phyloP scores from a whole-genome alignment of 2,329 filamentous ascomycete species.

The Acrodontium crateriforme region DNA sequence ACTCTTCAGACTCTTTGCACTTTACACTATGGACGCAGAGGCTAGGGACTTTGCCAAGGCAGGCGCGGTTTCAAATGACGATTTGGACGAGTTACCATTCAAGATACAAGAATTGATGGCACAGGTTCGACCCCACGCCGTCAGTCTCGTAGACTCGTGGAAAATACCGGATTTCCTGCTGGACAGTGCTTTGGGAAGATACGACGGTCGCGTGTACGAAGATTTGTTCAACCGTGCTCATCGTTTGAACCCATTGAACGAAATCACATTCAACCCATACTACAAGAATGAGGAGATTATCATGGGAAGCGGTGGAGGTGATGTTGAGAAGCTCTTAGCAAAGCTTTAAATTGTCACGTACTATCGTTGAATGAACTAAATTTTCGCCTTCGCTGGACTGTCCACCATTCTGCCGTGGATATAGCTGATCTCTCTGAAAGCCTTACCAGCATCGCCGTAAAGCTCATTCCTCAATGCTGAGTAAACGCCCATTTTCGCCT shows the following conservation, averaged over 20 bases:
- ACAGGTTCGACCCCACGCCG: constrained; percentile 36
- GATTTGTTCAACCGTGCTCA: constrained; percentile 39
- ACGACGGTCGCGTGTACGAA: constrained; percentile 41
- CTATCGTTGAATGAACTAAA: constrained; percentile 19
- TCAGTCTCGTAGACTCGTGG: constrained; percentile 39
- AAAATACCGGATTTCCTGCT: constrained; percentile 39
- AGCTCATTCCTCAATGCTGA: constrained; percentile 38
- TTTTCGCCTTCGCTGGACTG: constrained; percentile 34
- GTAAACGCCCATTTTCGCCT: constrained; percentile 37
- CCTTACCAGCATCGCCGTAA: constrained; percentile 39
- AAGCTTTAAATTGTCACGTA: constrained; percentile 13
- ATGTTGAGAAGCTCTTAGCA: constrained; percentile 15
- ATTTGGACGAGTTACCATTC: constrained; percentile 28
- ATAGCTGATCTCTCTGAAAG: constrained; percentile 40
- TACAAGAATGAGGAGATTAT: constrained; percentile 37
- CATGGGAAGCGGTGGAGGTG: constrained; percentile 25
- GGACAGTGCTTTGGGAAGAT: constrained; percentile 37
- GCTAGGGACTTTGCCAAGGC: constrained; percentile 33
- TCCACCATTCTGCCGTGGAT: constrained; percentile 34
- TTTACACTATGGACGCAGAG: constrained; percentile 33
- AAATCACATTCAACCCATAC: constrained; percentile 36
- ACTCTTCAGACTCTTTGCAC: constrained; percentile 35
- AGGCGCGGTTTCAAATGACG: constrained; percentile 27
- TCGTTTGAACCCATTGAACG: constrained; percentile 37
- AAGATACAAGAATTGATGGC: constrained; percentile 34